phyloP scores from a whole-genome alignment of 2,329 filamentous ascomycete genomes.

The Penicillium sp. region DNA sequence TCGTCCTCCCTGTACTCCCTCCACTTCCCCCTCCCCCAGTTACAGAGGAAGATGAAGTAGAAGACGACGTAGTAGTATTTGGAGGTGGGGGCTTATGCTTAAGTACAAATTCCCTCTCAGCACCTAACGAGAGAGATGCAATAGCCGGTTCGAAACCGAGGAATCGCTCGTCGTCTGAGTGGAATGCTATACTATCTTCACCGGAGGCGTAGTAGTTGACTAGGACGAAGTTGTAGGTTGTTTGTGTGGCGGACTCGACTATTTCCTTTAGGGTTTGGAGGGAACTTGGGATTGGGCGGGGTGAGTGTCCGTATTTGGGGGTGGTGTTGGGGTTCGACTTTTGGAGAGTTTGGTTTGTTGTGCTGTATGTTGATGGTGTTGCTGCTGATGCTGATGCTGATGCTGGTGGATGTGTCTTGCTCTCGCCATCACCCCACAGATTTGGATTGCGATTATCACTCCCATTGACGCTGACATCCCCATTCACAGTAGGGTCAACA shows the following conservation, averaged over 20 bases:
- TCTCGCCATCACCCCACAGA: too few species aligned
- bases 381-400: constrained; percentile 6
- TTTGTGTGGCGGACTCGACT: constrained; percentile 69
- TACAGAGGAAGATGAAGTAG: too few species aligned
- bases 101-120: constrained; percentile 74
- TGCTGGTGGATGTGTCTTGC: constrained; percentile 7
- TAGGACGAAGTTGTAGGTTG: constrained; percentile 75
- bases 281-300: constrained; percentile 72
- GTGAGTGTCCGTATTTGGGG: constrained; percentile 60
- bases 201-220: constrained; percentile 85
- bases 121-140: constrained; percentile 74
- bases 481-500: neutral
- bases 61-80: too few species aligned
- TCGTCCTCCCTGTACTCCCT: too few species aligned
- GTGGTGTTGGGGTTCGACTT: constrained; percentile 46
- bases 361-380: neutral
- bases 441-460: neutral
- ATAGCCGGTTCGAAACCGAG: constrained; percentile 72
- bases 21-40: too few species aligned
- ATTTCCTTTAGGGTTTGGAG: constrained; percentile 66
- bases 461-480: neutral
- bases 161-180: constrained; percentile 80
- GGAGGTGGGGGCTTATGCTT: constrained; percentile 71
- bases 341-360: constrained; percentile 25
- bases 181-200: constrained; percentile 76